These are phyloP conservation scores for Sequoia sempervirens DNA, from an alignment of 75 land plant species.

Conservation along the genomic window DNA sequence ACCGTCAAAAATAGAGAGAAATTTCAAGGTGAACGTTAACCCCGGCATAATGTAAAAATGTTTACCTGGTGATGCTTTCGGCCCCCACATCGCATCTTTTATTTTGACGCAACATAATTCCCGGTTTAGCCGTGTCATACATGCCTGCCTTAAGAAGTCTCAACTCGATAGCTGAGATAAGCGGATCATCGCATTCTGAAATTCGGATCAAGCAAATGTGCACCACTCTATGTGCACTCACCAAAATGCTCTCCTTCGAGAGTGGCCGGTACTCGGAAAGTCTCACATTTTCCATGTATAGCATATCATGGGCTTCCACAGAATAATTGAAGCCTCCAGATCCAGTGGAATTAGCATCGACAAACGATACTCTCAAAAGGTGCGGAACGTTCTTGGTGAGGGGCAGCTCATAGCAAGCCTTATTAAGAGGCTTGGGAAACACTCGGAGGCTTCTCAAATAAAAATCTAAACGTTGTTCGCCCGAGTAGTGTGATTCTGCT, in stretches of 20 bases:
- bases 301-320: not conserved
- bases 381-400: not conserved
- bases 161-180: not conserved
- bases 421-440: not conserved
- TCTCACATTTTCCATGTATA: not conserved
- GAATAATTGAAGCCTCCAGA: not conserved
- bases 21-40: too few relatives aligned
- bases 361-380: not conserved
- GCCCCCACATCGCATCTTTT: not conserved
- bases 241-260: not conserved
- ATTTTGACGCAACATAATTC: not conserved
- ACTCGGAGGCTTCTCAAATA: not conserved
- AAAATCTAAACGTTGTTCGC: not conserved
- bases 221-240: not conserved
- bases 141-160: not conserved
- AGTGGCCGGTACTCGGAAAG: not conserved
- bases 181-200: not conserved
- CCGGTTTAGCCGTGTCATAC: not conserved
- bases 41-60: too few relatives aligned
- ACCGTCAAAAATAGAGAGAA: too few relatives aligned
- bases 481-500: not conserved
- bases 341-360: not conserved
- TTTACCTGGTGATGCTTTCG: too few relatives aligned
- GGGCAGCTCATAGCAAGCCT: not conserved
- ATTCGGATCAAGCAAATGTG: not conserved